These are phyloP conservation scores for Salisapilia sapeloensis DNA, from an alignment of 352 stramenopile species.

Conservation along the genomic window DNA sequence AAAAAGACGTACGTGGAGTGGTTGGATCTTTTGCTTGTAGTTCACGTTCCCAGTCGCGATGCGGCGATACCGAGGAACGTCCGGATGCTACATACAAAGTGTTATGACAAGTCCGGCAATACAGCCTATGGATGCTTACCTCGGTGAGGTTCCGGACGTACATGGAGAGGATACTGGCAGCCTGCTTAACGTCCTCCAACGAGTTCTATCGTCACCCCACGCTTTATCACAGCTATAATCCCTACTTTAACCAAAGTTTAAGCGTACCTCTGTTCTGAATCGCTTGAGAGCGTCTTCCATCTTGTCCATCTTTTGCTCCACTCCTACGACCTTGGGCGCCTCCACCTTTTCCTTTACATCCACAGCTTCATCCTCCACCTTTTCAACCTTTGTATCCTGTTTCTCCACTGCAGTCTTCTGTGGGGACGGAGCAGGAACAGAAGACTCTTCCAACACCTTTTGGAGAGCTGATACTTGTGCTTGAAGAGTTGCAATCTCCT, in stretches of 20 bases:
- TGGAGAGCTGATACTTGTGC: slow-evolving; percentile 21
- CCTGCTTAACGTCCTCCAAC: slow-evolving; percentile 44
- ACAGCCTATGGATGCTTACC: slow-evolving; percentile 9
- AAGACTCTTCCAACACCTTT: neutral
- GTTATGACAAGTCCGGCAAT: neutral
- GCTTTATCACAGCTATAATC: too few relatives aligned
- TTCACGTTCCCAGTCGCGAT: slow-evolving; percentile 65
- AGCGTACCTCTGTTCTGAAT: slow-evolving; percentile 23
- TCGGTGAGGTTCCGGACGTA: slow-evolving; percentile 78
- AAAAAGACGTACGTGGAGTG: slow-evolving; percentile 29
- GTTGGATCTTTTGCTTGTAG: slow-evolving; percentile 76
- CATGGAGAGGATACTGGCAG: slow-evolving; percentile 60
- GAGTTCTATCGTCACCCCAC: slow-evolving; percentile 63
- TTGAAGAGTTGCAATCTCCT: slow-evolving; percentile 49
- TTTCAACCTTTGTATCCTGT: too few relatives aligned
- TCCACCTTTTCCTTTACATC: neutral
- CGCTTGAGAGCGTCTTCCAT: slow-evolving; percentile 28
- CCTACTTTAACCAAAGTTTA: too few relatives aligned
- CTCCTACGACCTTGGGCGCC: neutral
- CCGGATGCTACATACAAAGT: slow-evolving; percentile 33
- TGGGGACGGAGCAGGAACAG: neutral
- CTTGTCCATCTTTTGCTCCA: slow-evolving; percentile 18
- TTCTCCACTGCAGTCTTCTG: too few relatives aligned
- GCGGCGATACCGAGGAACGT: slow-evolving; percentile 63
- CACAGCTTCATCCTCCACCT: too few relatives aligned